Evolutionary conservation across 345 rosid genomes (phyloP).

Genomic region (Eutrema heterophyllum): DNA sequence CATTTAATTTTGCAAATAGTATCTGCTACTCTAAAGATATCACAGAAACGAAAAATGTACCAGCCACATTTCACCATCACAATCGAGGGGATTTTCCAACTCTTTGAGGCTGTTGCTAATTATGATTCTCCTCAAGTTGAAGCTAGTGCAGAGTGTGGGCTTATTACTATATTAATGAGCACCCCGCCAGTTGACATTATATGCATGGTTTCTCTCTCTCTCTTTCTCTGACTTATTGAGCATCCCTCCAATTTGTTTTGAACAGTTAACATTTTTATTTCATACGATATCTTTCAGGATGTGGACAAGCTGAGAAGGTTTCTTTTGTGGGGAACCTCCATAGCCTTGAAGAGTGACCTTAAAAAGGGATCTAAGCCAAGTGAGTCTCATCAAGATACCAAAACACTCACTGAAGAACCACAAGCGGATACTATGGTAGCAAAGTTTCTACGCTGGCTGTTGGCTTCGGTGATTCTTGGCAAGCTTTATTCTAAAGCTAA

Average conservation of each 20-base stretch:
- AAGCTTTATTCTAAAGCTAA: constrained; percentile 40
- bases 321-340: constrained; percentile 66
- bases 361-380: constrained; percentile 18
- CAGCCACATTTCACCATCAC: constrained; percentile 76
- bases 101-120: constrained; percentile 46
- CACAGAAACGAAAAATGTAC: constrained; percentile 62
- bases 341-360: constrained; percentile 53
- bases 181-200: constrained; percentile 60
- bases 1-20: constrained; percentile 48
- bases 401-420: constrained; percentile 30
- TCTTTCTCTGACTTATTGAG: constrained; percentile 6
- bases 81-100: constrained; percentile 51
- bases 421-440: constrained; percentile 53
- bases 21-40: constrained; percentile 51
- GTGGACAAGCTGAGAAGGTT: constrained; percentile 54
- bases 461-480: constrained; percentile 65
- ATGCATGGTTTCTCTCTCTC: constrained; percentile 42
- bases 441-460: constrained; percentile 84
- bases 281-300: constrained; percentile 43
- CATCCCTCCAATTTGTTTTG: background rate
- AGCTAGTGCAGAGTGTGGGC: constrained; percentile 51
- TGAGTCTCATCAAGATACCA: constrained; percentile 22
- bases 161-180: constrained; percentile 61
- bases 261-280: background rate
- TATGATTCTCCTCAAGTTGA: constrained; percentile 25